Percentiles rank a stretch among this genome's conserved stretches.
These are phyloP conservation scores for Candida dubliniensis DNA, from an alignment of 1,139 yeast species.

Conservation along the genomic window DNA sequence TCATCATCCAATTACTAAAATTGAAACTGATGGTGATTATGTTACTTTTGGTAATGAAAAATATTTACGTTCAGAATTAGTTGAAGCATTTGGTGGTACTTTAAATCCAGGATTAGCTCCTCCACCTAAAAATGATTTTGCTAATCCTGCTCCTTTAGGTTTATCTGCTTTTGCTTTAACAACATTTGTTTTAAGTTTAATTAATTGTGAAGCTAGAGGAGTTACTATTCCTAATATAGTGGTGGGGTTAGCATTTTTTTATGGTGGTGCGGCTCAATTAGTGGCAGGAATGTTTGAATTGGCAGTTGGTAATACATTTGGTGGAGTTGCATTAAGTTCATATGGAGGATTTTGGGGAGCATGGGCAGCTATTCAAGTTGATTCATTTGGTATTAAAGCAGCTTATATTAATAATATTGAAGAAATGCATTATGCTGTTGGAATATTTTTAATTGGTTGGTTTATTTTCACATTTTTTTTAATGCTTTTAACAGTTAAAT, in stretches of 20 bases:
- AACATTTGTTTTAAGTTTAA: constrained; percentile 74
- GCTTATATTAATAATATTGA: constrained; percentile 46
- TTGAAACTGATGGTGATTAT: constrained; percentile 51
- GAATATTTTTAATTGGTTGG: constrained; percentile 79
- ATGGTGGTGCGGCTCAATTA: constrained; percentile 79
- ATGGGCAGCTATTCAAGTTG: constrained; percentile 70
- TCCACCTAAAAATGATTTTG: constrained; percentile 71
- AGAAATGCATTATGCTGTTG: constrained; percentile 53
- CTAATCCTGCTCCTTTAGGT: constrained; percentile 89
- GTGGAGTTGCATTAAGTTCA: constrained; percentile 81
- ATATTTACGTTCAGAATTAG: constrained; percentile 60
- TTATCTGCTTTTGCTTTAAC: constrained; percentile 82
- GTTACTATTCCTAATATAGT: constrained; percentile 35
- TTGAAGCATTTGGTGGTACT: constrained; percentile 74
- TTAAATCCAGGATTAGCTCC: constrained; percentile 64
- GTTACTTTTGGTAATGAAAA: constrained; percentile 72
- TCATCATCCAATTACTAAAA: constrained; percentile 24
- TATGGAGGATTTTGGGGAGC: constrained; percentile 92
- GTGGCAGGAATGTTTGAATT: constrained; percentile 79
- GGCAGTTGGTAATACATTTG: constrained; percentile 82
- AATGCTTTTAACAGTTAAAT: constrained; percentile 66
- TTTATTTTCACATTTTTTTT: constrained; percentile 72
- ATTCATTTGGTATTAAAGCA: constrained; percentile 68
- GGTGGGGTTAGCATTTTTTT: constrained; percentile 75
- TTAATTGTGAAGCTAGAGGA: constrained; percentile 39